Evolutionary conservation across 371 early-diverging fungal genomes (phyloP).

Genomic region (Capillidium rhysosporum): DNA sequence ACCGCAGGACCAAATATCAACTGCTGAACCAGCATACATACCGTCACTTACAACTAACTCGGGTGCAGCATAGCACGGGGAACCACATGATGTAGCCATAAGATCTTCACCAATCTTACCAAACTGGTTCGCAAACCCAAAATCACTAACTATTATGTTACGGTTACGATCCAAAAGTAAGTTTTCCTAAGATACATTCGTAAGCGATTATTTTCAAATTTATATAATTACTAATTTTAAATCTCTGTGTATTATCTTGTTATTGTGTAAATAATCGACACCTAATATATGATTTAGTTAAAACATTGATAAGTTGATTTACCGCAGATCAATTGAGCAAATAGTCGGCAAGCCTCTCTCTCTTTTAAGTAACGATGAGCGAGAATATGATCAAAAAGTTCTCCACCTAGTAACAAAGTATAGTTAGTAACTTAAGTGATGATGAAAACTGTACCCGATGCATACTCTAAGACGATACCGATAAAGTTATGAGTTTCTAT

Average conservation of each 20-base stretch:
- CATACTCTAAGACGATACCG: constrained; percentile 89
- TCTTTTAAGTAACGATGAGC: constrained; percentile 84
- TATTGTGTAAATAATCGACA: constrained; percentile 69
- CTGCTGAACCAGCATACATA: constrained; percentile 89
- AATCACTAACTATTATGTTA: constrained; percentile 92
- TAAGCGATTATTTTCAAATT: background rate
- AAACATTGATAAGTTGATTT: background rate
- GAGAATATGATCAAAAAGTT: constrained; percentile 90
- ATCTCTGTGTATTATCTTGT: constrained; percentile 88
- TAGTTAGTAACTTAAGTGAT: background rate
- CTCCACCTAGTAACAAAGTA: constrained; percentile 41
- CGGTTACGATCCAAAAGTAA: constrained; percentile 61
- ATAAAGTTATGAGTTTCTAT: constrained; percentile 90
- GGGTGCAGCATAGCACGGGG: constrained; percentile 96
- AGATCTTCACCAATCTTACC: constrained; percentile 39
- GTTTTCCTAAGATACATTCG: constrained; percentile 44
- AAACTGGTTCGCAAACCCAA: constrained; percentile 96
- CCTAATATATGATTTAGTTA: constrained; percentile 19
- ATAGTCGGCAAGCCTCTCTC: constrained; percentile 70
- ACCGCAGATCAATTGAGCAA: constrained; percentile 83
- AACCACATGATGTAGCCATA: constrained; percentile 83
- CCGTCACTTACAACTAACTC: constrained; percentile 89
- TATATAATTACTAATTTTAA: constrained; percentile 61
- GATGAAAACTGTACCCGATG: constrained; percentile 35
- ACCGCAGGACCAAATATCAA: constrained; percentile 90